A percentile compares a stretch with the other conserved stretches of the same genome.
phyloP scores from a whole-genome alignment of 2,329 filamentous ascomycete species.

The Knoxdaviesia proteae region DNA sequence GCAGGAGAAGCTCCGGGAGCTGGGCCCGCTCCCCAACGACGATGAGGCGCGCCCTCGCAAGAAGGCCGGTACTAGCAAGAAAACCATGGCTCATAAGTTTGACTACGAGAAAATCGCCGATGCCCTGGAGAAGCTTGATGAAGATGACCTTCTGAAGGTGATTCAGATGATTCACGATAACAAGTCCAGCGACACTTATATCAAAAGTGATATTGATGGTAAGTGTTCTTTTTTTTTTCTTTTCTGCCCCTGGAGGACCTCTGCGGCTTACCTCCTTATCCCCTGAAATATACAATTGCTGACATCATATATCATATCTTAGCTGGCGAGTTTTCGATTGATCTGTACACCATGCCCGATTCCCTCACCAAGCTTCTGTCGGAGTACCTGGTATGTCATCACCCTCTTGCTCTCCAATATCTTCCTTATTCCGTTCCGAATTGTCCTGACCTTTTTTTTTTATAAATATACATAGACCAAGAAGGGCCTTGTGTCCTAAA shows the following conservation, averaged over 20 bases:
- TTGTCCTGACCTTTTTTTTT: background rate
- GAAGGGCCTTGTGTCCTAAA: background rate
- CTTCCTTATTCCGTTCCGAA: background rate
- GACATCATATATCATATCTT: constrained; percentile 7
- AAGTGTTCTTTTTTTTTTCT: constrained; percentile 17
- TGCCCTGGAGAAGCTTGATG: constrained; percentile 65
- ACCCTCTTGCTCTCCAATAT: background rate
- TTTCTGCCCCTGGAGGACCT: background rate
- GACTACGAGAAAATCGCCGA: constrained; percentile 97
- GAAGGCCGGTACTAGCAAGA: constrained; percentile 44
- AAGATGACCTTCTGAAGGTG: constrained; percentile 84
- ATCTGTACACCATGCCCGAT: constrained; percentile 93
- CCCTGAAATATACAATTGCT: background rate
- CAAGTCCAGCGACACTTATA: constrained; percentile 84
- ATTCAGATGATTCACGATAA: constrained; percentile 98
- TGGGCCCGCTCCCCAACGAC: constrained; percentile 64
- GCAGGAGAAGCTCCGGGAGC: constrained; percentile 58
- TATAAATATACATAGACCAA: background rate
- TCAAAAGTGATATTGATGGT: constrained; percentile 94
- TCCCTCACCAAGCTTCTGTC: constrained; percentile 78
- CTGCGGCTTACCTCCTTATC: too few relatives aligned
- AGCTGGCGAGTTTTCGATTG: constrained; percentile 95
- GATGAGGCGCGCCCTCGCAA: constrained; percentile 36
- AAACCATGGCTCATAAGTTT: constrained; percentile 54
- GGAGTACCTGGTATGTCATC: constrained; percentile 47